A percentile compares a stretch with the other conserved stretches of the same genome.
These are phyloP conservation scores for Candida sakaeoensis DNA, from an alignment of 805 yeast genomes.

Conservation along the genomic window DNA sequence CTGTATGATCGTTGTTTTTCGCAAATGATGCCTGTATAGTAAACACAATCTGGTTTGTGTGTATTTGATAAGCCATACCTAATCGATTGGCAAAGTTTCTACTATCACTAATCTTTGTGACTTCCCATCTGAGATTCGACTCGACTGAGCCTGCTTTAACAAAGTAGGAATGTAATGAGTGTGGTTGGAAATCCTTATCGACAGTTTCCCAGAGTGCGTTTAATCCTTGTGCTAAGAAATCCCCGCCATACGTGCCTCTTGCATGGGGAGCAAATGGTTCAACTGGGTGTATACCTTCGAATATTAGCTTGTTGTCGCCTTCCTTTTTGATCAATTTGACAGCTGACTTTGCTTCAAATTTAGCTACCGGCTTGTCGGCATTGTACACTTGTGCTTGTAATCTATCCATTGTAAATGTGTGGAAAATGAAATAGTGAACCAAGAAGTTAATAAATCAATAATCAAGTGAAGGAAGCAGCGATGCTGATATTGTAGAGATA, in stretches of 20 bases:
- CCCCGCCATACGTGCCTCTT: constrained; percentile 43
- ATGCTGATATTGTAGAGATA: too few species aligned
- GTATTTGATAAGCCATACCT: constrained; percentile 27
- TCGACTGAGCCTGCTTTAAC: constrained; percentile 30
- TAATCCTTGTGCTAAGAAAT: constrained; percentile 31
- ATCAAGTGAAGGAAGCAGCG: too few species aligned
- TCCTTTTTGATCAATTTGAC: constrained; percentile 8
- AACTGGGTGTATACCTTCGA: constrained; percentile 18
- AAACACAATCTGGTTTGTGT: constrained; percentile 22
- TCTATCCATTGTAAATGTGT: constrained; percentile 1
- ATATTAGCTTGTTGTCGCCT: constrained; percentile 8
- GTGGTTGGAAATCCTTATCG: constrained; percentile 24
- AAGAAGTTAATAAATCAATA: background rate
- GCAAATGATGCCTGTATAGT: constrained; percentile 32
- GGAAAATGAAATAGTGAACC: background rate
- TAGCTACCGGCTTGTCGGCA: constrained; percentile 8
- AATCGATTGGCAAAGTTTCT: constrained; percentile 31
- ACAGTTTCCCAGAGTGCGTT: constrained; percentile 34
- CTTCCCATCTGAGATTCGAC: constrained; percentile 26
- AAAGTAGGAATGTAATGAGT: constrained; percentile 39
- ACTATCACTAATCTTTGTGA: constrained; percentile 29
- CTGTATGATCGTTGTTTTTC: constrained; percentile 21
- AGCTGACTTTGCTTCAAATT: constrained; percentile 16
- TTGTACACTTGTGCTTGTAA: constrained; percentile 13
- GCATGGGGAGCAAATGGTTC: constrained; percentile 18